Conservation (phyloP, 2,329 filamentous ascomycete species). For the Thermomyces lanuginosus region DNA sequence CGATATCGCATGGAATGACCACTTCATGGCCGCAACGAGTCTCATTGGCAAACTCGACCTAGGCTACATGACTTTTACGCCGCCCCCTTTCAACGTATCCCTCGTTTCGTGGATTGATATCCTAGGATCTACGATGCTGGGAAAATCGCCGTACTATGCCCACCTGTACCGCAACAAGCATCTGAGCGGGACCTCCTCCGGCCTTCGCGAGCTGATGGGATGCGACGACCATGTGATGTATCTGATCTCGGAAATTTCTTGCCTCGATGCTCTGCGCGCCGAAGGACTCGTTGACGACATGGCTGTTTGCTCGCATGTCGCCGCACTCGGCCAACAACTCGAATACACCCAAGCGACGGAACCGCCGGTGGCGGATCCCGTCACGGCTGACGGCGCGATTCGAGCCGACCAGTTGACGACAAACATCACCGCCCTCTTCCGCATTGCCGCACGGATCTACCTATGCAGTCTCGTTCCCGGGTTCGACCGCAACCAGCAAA, state of each 20-base stretch:
- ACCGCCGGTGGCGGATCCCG: conserved; percentile 44
- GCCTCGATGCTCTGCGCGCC: conserved; percentile 73
- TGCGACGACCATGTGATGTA: conserved; percentile 98
- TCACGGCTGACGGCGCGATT: conserved; percentile 49
- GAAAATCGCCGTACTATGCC: conserved; percentile 70
- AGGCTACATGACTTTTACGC: conserved; percentile 41
- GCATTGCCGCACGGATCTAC: conserved; percentile 83
- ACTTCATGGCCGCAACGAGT: conserved; percentile 80
- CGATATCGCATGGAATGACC: conserved; percentile 92
- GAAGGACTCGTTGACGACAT: conserved; percentile 67
- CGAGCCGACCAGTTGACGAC: conserved; percentile 67
- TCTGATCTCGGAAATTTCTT: conserved; percentile 91
- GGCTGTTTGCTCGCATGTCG: conserved; percentile 74
- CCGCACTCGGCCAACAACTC: conserved; percentile 73
- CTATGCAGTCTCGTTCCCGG: conserved; percentile 90
- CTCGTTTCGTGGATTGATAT: conserved; percentile 87
- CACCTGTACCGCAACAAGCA: conserved; percentile 95
- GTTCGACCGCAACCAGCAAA: conserved; percentile 58
- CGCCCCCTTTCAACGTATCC: conserved; percentile 87
- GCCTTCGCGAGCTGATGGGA: conserved; percentile 85
- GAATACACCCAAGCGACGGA: conserved; percentile 57
- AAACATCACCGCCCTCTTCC: conserved; percentile 84
- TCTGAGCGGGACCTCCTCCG: conserved; percentile 47
- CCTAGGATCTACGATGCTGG: conserved; percentile 80
- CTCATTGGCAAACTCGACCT: conserved; percentile 75